These are phyloP conservation scores for Tubosaeta sp. DNA, from an alignment of 768 basidiomycete species.

Conservation along the genomic window DNA sequence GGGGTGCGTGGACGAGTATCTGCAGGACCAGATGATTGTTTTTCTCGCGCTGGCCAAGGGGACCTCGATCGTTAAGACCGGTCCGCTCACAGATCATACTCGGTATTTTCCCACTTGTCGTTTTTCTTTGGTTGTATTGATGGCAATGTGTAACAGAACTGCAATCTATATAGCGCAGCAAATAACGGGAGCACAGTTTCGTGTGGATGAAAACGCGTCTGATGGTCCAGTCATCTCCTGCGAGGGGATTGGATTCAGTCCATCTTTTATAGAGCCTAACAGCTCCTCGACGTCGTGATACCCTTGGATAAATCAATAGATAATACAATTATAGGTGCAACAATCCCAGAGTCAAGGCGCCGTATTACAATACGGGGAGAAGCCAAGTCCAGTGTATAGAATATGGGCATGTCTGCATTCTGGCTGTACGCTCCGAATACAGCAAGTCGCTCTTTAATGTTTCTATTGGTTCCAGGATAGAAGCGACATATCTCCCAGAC, in stretches of 20 bases:
- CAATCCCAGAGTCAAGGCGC: conserved; percentile 5
- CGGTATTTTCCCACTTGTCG: conserved; percentile 35
- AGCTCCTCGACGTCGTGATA: neutral
- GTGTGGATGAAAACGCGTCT: conserved; percentile 40
- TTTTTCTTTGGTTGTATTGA: neutral
- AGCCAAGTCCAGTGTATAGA: conserved; percentile 17
- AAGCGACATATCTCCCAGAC: conserved; percentile 81
- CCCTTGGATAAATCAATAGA: conserved; percentile 7
- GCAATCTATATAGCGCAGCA: conserved; percentile 73
- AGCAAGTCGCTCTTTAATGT: neutral
- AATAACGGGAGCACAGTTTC: conserved; percentile 64
- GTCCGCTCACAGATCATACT: conserved; percentile 65
- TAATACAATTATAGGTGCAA: conserved; percentile 22
- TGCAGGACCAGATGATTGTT: conserved; percentile 76
- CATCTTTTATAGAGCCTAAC: conserved; percentile 7
- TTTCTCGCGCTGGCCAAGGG: conserved; percentile 73
- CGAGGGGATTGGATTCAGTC: conserved; percentile 58
- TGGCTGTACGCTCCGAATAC: conserved; percentile 1
- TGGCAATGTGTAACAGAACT: conserved; percentile 33
- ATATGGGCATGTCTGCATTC: conserved; percentile 7
- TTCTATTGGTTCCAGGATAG: conserved; percentile 74
- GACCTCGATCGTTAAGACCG: conserved; percentile 49
- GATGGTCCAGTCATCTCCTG: conserved; percentile 51
- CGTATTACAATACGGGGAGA: conserved; percentile 20
- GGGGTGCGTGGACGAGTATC: conserved; percentile 67